phyloP scores from a whole-genome alignment of 352 stramenopile species.

The Phytopythium helicoides region DNA sequence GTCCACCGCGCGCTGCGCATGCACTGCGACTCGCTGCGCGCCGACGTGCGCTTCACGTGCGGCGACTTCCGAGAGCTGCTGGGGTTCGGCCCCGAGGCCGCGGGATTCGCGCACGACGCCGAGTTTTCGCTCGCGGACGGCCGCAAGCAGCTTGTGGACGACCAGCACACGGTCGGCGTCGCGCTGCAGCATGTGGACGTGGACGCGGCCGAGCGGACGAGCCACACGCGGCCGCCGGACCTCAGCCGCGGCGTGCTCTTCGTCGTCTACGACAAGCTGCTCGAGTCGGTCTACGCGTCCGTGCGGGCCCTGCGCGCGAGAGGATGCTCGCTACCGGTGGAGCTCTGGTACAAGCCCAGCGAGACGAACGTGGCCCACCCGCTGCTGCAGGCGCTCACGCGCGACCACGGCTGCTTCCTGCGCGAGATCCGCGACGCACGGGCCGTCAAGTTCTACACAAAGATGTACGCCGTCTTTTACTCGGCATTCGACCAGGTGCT shows the following conservation, averaged over 20 bases:
- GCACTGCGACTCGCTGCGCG: conserved; percentile 59
- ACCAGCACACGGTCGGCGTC: conserved; percentile 3
- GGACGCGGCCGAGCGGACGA: too few relatives aligned
- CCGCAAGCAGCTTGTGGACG: neutral
- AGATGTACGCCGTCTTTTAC: conserved; percentile 75
- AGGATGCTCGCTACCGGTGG: conserved; percentile 52
- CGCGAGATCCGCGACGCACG: conserved; percentile 59
- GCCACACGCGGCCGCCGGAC: conserved; percentile 2
- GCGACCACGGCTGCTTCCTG: conserved; percentile 41
- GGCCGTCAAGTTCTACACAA: conserved; percentile 63
- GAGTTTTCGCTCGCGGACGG: conserved; percentile 30
- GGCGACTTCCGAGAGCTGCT: conserved; percentile 41
- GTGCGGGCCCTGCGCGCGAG: conserved; percentile 35
- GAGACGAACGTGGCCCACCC: conserved; percentile 46
- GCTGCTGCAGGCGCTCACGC: conserved; percentile 36
- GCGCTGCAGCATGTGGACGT: conserved; percentile 11
- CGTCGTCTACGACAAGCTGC: conserved; percentile 49
- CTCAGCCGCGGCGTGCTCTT: conserved; percentile 43
- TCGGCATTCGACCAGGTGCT: conserved; percentile 74
- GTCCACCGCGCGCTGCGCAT: conserved; percentile 46
- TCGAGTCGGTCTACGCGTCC: conserved; percentile 49
- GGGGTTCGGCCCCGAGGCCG: conserved; percentile 25
- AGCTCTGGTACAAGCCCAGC: conserved; percentile 63
- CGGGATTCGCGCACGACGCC: neutral
- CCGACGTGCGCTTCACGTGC: conserved; percentile 38